Base-by-base conservation (phyloP, 805 yeast genomes). In the Kluyveromyces aestuarii region DNA sequence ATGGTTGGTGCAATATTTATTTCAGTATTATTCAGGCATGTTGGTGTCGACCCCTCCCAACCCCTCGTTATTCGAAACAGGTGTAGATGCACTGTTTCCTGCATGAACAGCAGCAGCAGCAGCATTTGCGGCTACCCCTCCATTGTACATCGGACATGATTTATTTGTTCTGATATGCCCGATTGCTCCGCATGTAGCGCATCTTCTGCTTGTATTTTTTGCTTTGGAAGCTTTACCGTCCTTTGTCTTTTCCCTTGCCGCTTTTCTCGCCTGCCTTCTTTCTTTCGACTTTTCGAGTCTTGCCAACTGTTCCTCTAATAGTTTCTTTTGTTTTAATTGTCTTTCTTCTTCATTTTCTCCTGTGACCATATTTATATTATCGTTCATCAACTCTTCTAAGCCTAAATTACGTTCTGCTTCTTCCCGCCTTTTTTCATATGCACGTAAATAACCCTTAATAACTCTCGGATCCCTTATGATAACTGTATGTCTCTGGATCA, bases 151-250 rank as follows among this genome's bases (percentile, higher is more conserved):
- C 14, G 98, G 99, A 69, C 99, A 91, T 1, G 91, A 72, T 54
- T 74, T 75, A 63, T 88, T 89, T 2, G 99, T 91, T 63, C 93
- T 77, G 52, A 91, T 91, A 64, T 91, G 99, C 0, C 98, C 99
- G 53, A 86, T 75, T 11, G 91, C 93, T 19, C 98, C 98, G 74
- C 99, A 91, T 0, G 93, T 84, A 2, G 95, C 90, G 69, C 99
- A 91, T 60, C 87, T 80, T 63, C 99, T 74, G 8, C 84, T 82
- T 0, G 73, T 69, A 44, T 69, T 67, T 48, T 67, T 70, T 1
- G 65, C 62, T 33, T 48, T 52, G 10, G 58, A 19, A 16, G 52
- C 52, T 43, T 55, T 56, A n/a, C 56, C 57, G 18, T 56, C 60
- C 16, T 49, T 59, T 48, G 52, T 62, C 53, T 63, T 56, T 45